Evolutionary conservation across 1,284 basidiomycete genomes (phyloP), one percentile per base, ranked within the genome.

Genomic region (Naganishia albida): DNA sequence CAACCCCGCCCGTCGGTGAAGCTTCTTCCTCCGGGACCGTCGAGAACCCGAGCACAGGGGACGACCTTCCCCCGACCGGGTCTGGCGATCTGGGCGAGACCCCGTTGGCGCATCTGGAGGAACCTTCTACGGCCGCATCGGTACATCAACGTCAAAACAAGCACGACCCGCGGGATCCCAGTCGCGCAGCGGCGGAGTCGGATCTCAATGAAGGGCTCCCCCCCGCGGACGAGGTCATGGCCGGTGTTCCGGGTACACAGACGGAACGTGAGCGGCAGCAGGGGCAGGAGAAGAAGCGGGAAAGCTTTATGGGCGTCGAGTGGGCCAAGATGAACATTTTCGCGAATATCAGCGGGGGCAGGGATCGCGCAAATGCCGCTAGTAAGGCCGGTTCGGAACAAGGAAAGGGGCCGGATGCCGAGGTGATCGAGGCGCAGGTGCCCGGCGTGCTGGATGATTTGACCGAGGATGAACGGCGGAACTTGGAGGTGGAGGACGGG

Each of bases 61-160:
- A 28, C 16, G 53, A 40, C 20, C 34, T 25, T 2, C n/a, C n/a
- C 18, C 55, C 64, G 34, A 44, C 56, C 16, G 55, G 51, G 15
- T 62, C 65, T 26, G 64, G 64, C 10, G 65, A 67, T 46, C n/a
- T 67, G 2, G 62, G 57, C 7, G 67, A 65, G 43, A 63, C 49
- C 3, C 53, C 51, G 30, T 43, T 65, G 30, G 46, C 38, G 28
- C 40, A 64, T 28, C 10, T 55, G 2, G 38, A 52, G n/a, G 62
- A 64, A 23, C 20, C 57, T 8, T n/a, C 64, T 12, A 53, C 44
- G 3, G 62, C 46, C 3, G 38, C 42, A 43, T 56, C 57, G 2
- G 54, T 60, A 18, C 52, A 59, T 30, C 48, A 57, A n/a, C 23
- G 39, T 30, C 63, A 51, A 42, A 39, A 38, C 56, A 62, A 62